phyloP scores from a whole-genome alignment of 2,329 filamentous ascomycete species.

The Exophiala aquamarina region DNA sequence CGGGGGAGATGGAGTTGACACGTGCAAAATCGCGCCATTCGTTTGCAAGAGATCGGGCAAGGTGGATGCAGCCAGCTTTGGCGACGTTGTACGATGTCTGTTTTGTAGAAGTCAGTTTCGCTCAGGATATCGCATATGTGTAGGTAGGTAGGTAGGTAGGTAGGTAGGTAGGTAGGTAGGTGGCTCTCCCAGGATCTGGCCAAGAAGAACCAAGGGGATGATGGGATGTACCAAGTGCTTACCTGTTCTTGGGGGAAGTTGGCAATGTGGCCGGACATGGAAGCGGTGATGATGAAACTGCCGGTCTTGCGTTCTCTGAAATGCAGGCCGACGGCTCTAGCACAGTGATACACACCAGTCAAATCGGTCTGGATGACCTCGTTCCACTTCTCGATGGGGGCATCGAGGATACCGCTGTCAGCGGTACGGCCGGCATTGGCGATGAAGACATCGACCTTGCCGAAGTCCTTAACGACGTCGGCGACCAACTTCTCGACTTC shows the following conservation, averaged over 20 bases:
- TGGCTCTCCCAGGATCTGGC: too few species aligned
- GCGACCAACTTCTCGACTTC: conserved; percentile 58
- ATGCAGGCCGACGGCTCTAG: conserved; percentile 82
- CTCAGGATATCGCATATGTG: neutral
- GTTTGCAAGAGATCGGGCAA: conserved; percentile 64
- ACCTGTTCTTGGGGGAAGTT: conserved; percentile 63
- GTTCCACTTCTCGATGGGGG: conserved; percentile 69
- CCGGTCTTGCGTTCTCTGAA: conserved; percentile 66
- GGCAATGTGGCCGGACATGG: conserved; percentile 58
- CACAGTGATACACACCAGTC: conserved; percentile 82
- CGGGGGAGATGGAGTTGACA: conserved; percentile 67
- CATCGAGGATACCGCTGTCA: conserved; percentile 67
- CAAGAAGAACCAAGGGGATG: too few species aligned
- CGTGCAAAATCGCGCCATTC: conserved; percentile 70
- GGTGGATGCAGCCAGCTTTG: conserved; percentile 67
- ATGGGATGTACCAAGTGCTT: too few species aligned
- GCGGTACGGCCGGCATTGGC: conserved; percentile 72
- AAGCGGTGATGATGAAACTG: conserved; percentile 66
- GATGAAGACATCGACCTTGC: conserved; percentile 66
- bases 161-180: too few species aligned
- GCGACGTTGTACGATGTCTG: conserved; percentile 62
- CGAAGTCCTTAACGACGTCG: conserved; percentile 67
- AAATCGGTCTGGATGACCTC: conserved; percentile 83
- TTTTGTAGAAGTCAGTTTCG: neutral
- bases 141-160: too few species aligned